Conservation (phyloP, 163 green algal species). For the Chloromonas sp. region DNA sequence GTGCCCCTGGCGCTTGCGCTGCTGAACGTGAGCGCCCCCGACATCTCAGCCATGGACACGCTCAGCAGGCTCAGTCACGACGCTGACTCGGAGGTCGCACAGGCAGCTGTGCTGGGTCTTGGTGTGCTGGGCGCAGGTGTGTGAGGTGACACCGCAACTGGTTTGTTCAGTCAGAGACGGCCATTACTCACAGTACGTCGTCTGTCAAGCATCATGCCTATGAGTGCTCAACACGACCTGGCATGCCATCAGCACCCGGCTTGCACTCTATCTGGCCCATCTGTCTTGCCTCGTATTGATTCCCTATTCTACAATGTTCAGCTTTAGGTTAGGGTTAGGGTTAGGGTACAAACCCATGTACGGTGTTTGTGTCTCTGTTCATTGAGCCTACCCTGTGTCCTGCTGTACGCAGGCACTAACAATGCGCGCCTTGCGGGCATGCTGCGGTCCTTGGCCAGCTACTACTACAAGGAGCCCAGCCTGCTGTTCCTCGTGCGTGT, state of each 20-base stretch:
- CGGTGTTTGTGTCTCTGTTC: too few relatives aligned
- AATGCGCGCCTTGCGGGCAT: conserved; percentile 90
- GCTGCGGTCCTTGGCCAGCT: conserved; percentile 82
- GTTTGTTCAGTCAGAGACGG: background rate
- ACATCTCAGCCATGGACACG: conserved; percentile 83
- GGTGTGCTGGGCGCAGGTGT: conserved; percentile 74
- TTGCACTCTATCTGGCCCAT: too few relatives aligned
- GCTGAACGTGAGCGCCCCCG: conserved; percentile 68
- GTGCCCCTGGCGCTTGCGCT: conserved; percentile 88
- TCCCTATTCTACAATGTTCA: too few relatives aligned
- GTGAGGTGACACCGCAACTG: background rate
- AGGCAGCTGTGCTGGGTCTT: conserved; percentile 84
- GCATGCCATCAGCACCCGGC: too few relatives aligned
- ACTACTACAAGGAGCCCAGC: conserved; percentile 95
- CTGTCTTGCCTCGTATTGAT: too few relatives aligned
- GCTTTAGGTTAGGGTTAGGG: too few relatives aligned
- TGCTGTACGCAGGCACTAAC: conserved; percentile 80
- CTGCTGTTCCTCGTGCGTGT: conserved; percentile 84
- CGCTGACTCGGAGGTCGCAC: conserved; percentile 78
- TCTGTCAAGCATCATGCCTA: background rate
- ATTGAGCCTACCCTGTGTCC: background rate
- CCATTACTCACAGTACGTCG: background rate
- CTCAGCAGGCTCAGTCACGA: conserved; percentile 91
- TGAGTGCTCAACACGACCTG: too few relatives aligned
- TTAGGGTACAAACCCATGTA: too few relatives aligned